Base-by-base conservation (phyloP, 2,329 filamentous ascomycete species). In the Zasmidium cellare region DNA sequence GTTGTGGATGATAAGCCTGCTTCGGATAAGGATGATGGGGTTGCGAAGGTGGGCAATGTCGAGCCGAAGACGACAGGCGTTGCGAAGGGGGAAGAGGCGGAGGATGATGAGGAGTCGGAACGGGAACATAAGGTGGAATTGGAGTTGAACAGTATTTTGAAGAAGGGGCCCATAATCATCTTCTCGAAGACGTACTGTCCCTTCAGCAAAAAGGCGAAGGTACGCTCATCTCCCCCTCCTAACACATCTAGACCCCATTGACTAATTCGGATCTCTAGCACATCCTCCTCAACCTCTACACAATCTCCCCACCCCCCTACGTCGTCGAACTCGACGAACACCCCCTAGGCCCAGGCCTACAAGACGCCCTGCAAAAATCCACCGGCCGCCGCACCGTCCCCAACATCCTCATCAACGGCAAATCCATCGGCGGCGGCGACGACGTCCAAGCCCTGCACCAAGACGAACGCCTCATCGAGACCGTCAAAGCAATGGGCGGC, bases 181-280 rank as follows among this genome's bases (percentile, higher is more conserved):
- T 97, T 97, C 79, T 96, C 92, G 63, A 97, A 99, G 76, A 85
- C 89, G 1, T 96, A 93, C 77, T 99, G 94, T 75, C 91, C 89
- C 0, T 88, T 84, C 77, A 97, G 92, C 52, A 88, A 87, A 71
- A 87, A 86, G 66, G 94, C 94, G 47, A 99, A 99, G 77, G 67
- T 69, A 61, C 20, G 60, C 50, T 24, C 11, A n/a, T 38, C 24
- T 45, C n/a, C 20, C 48, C 19, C n/a, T 19, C 14, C 23, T 44
- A 31, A 28, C 20, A n/a, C 3, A 54, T 46, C 22, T n/a, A 5
- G n/a, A 20, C 41, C 20, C 25, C 6, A 22, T 9, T 20, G 41
- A 22, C 51, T 41, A 18, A 41, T 14, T 18, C 12, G 5, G n/a
- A 22, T 3, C 24, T 19, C 23, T 56, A 69, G 66, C 80, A 82